Percentiles rank a stretch among this genome's conserved stretches.
Evolutionary conservation across 1,139 yeast genomes (phyloP).

Genomic region (Saccharomyces hybrid): DNA sequence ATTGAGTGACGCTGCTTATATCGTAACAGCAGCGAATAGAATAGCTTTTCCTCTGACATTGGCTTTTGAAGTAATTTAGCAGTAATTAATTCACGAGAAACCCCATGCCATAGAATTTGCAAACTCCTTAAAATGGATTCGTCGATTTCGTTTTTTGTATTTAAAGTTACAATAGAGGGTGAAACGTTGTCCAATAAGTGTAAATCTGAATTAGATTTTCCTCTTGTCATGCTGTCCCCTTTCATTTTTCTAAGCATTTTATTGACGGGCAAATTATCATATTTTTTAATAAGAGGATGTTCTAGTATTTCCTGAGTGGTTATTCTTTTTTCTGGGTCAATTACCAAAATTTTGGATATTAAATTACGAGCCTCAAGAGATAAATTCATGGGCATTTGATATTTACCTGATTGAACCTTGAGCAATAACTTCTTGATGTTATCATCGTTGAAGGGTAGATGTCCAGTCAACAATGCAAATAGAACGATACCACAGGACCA

Average conservation of each 20-base stretch:
- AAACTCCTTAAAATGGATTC: constrained; percentile 75
- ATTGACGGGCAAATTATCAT: constrained; percentile 32
- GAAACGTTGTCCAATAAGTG: constrained; percentile 20
- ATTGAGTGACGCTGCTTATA: constrained; percentile 54
- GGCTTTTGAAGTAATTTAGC: constrained; percentile 50
- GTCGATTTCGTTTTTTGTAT: constrained; percentile 56
- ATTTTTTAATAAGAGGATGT: constrained; percentile 76
- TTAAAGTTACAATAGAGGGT: constrained; percentile 30
- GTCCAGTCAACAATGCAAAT: constrained; percentile 70
- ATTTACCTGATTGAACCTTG: constrained; percentile 69
- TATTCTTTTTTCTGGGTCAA: constrained; percentile 72
- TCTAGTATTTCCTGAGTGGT: constrained; percentile 60
- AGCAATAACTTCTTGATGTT: constrained; percentile 60
- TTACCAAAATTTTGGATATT: constrained; percentile 71
- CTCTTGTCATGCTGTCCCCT: constrained; percentile 26
- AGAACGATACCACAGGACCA: constrained; percentile 84
- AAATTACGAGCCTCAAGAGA: constrained; percentile 81
- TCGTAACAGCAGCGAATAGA: constrained; percentile 72
- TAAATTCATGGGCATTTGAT: constrained; percentile 64
- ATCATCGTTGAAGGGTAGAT: constrained; percentile 76
- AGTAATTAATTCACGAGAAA: constrained; percentile 53
- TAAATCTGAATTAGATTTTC: constrained; percentile 31
- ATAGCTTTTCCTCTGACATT: constrained; percentile 78
- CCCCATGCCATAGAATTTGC: constrained; percentile 88
- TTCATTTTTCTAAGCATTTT: constrained; percentile 12